Evolutionary conservation across 768 basidiomycete species (phyloP).

Genomic region (Zangia roseola): DNA sequence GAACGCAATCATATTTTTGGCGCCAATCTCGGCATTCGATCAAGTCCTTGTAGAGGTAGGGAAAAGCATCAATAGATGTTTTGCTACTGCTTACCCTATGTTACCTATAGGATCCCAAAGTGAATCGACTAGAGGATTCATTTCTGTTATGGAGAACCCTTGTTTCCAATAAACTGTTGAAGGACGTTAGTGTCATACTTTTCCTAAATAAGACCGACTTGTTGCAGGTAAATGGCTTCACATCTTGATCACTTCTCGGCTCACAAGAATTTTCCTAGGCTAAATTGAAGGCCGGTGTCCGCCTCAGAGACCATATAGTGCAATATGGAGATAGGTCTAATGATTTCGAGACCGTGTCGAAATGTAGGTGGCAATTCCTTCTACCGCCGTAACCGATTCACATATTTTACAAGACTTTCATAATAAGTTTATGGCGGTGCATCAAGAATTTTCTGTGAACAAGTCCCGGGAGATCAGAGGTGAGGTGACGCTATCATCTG

Average conservation of each 20-base stretch:
- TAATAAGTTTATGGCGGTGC: slow-evolving; percentile 67
- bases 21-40: slow-evolving; percentile 86
- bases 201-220: slow-evolving; percentile 84
- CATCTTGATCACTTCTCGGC: not conserved
- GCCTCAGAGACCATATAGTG: slow-evolving; percentile 64
- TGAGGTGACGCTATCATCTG: slow-evolving; percentile 33
- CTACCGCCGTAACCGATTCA: not conserved
- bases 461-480: slow-evolving; percentile 72
- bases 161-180: slow-evolving; percentile 69
- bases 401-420: slow-evolving; percentile 57
- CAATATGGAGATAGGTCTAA: slow-evolving; percentile 75
- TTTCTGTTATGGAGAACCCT: slow-evolving; percentile 72
- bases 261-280: slow-evolving; percentile 38
- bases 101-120: slow-evolving; percentile 54
- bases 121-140: slow-evolving; percentile 81
- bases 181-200: slow-evolving; percentile 73
- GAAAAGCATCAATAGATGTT: not conserved
- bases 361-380: slow-evolving; percentile 49
- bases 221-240: slow-evolving; percentile 48
- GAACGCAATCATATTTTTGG: slow-evolving; percentile 85
- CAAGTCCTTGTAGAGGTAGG: slow-evolving; percentile 75
- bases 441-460: slow-evolving; percentile 66
- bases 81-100: slow-evolving; percentile 1
- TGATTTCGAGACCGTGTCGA: slow-evolving; percentile 73
- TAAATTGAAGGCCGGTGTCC: slow-evolving; percentile 76